A percentile compares a stretch with the other conserved stretches of the same genome.
phyloP scores from a whole-genome alignment of 495 filamentous ascomycete genomes.

The Neurospora intermedia region DNA sequence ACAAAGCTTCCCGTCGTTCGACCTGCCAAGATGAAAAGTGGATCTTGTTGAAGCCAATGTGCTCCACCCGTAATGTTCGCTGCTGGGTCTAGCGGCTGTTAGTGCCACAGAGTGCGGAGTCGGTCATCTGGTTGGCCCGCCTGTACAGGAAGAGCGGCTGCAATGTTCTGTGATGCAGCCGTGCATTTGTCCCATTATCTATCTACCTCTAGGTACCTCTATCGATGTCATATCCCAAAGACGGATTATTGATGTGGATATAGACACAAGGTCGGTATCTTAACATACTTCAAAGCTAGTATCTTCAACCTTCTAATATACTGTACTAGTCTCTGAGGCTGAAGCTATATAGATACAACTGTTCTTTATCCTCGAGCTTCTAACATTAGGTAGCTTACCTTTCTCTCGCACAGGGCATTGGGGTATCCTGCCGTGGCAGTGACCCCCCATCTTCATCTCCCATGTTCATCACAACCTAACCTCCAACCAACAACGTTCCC shows the following conservation, averaged over 20 bases:
- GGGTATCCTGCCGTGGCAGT: background rate
- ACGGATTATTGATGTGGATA: background rate
- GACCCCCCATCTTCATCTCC: background rate
- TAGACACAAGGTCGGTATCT: too few species aligned
- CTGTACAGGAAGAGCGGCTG: background rate
- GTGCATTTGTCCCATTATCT: background rate
- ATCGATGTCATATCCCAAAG: too few species aligned
- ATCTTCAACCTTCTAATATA: background rate
- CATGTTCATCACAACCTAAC: background rate
- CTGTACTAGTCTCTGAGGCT: background rate
- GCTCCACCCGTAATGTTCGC: background rate
- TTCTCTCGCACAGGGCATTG: too few species aligned
- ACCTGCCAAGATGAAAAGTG: slow-evolving; percentile 6
- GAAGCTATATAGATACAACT: background rate
- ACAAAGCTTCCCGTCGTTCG: slow-evolving; percentile 1
- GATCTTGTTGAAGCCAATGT: background rate
- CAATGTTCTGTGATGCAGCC: background rate
- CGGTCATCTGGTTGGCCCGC: background rate
- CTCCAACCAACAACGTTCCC: background rate
- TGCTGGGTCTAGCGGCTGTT: background rate
- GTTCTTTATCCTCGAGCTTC: background rate
- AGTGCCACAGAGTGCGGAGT: background rate
- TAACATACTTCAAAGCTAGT: background rate
- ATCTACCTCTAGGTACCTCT: too few species aligned
- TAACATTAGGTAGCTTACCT: too few species aligned